Percentiles rank a stretch among this genome's conserved stretches.
These are phyloP conservation scores for Chaetomium fimeti DNA, from an alignment of 495 filamentous ascomycete species.

Conservation along the genomic window DNA sequence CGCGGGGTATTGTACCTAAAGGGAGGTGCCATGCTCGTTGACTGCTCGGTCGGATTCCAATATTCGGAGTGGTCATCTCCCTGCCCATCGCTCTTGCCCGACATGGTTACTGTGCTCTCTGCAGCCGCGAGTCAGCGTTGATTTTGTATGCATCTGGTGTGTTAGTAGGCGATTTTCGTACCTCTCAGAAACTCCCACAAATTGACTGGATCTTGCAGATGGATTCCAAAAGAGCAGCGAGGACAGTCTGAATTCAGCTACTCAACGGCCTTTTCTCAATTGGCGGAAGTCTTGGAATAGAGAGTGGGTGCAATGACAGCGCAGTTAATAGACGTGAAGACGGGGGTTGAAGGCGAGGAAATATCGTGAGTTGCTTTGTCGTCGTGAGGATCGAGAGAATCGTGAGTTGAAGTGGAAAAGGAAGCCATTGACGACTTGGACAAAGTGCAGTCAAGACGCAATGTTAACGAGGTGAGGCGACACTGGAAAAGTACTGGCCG, in stretches of 20 bases:
- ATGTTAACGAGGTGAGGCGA: background rate
- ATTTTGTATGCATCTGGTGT: background rate
- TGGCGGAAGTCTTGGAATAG: background rate
- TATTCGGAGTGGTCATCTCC: background rate
- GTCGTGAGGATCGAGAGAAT: background rate
- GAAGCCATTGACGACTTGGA: background rate
- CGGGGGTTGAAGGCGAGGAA: background rate
- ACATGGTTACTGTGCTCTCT: constrained; percentile 9
- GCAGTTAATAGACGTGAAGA: background rate
- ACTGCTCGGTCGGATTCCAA: constrained; percentile 7
- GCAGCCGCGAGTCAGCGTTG: background rate
- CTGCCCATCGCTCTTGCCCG: constrained; percentile 16
- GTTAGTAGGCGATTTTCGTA: background rate
- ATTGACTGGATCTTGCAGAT: background rate
- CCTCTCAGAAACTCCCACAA: background rate
- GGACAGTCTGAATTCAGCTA: too few species aligned
- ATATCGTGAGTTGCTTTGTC: background rate
- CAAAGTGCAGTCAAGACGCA: background rate
- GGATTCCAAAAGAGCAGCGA: background rate
- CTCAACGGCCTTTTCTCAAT: background rate
- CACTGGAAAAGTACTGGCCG: background rate
- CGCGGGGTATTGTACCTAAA: background rate
- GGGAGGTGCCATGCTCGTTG: constrained; percentile 2
- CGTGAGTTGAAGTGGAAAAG: background rate
- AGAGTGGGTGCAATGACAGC: background rate